phyloP scores from a whole-genome alignment of 805 yeast species.

The Nakazawaea ambrosiae region DNA sequence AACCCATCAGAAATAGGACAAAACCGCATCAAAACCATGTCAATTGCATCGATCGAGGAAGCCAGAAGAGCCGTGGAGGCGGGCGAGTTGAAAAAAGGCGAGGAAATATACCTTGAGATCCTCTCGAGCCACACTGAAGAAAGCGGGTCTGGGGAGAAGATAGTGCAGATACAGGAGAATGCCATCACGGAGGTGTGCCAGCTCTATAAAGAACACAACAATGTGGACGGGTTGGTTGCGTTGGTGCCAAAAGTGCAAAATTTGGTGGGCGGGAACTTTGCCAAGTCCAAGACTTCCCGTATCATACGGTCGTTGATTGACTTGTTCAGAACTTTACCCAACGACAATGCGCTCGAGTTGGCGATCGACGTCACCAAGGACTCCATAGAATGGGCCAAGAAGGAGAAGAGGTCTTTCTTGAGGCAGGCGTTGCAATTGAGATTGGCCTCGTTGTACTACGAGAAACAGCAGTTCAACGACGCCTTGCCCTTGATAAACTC shows the following conservation, averaged over 20 bases:
- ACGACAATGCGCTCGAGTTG: conserved; percentile 38
- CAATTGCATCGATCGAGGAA: conserved; percentile 34
- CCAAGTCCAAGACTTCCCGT: conserved; percentile 93
- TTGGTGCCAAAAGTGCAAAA: conserved; percentile 64
- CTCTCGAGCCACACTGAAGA: conserved; percentile 21
- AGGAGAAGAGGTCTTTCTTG: conserved; percentile 78
- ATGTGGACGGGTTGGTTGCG: conserved; percentile 44
- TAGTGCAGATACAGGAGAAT: conserved; percentile 51
- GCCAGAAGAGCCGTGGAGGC: conserved; percentile 55
- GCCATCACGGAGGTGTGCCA: conserved; percentile 74
- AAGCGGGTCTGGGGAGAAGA: conserved; percentile 25
- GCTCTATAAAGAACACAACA: conserved; percentile 46
- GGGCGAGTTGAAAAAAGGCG: conserved; percentile 51
- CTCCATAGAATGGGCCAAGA: conserved; percentile 80
- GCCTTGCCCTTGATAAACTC: conserved; percentile 67
- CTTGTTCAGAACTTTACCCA: conserved; percentile 56
- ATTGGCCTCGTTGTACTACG: conserved; percentile 67
- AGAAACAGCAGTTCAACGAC: conserved; percentile 55
- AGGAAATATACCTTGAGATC: conserved; percentile 46
- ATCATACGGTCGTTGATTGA: conserved; percentile 80
- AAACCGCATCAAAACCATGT: too few relatives aligned
- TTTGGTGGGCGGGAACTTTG: conserved; percentile 62
- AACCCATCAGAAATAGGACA: not conserved
- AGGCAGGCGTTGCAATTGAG: conserved; percentile 85
- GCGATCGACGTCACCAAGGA: conserved; percentile 72